Base-by-base conservation (phyloP, 2,329 filamentous ascomycete genomes). In the Beauveria sp. region DNA sequence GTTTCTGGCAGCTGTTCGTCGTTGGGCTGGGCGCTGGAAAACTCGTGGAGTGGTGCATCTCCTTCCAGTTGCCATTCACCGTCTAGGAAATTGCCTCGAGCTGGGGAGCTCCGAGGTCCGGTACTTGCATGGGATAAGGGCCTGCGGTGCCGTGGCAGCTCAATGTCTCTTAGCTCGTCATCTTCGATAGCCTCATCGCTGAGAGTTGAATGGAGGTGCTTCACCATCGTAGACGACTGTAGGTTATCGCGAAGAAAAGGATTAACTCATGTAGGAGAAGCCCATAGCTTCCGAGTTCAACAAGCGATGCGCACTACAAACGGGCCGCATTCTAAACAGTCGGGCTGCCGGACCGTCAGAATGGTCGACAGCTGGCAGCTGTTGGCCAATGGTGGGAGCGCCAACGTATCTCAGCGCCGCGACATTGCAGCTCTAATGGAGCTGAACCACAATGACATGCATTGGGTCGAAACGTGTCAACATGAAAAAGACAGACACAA, bases 1-100 rank as follows among this genome's bases (percentile, higher is more conserved):
- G 72, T 74, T 43, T 71, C 71, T 6, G 72, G 71, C 16, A 74
- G 68, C 2, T 64, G 63, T 18, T 64, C 65, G 10, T 55, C 57
- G 6, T 63, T 67, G 0, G 66, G 64, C 10, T 40, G 62, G 3
- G 67, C 68, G 30, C 70, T 74, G 6, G 71, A 73, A 46, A 73
- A 67, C 8, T 65, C 63, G 0, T 64, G 67, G 3, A 66, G 22
- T 8, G n/a, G 4, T 22, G 18, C 63, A 16, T 67, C 63, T 2
- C 52, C 63, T 18, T 65, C 65, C 37, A 74, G 70, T 14, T 68
- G 60, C 66, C 67, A 71, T 1, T 58, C 26, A 14, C 62, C 55
- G 22, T 53, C 54, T 14, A 57, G 46, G 5, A 66, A 65, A 3
- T 44, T 61, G 0, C 56, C 62, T 1, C 40, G 59, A 5, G 69